Evolutionary conservation across 306 rosid species (phyloP), one percentile per base, ranked within the genome.

Genomic region (Cyclanthera cordifolia): DNA sequence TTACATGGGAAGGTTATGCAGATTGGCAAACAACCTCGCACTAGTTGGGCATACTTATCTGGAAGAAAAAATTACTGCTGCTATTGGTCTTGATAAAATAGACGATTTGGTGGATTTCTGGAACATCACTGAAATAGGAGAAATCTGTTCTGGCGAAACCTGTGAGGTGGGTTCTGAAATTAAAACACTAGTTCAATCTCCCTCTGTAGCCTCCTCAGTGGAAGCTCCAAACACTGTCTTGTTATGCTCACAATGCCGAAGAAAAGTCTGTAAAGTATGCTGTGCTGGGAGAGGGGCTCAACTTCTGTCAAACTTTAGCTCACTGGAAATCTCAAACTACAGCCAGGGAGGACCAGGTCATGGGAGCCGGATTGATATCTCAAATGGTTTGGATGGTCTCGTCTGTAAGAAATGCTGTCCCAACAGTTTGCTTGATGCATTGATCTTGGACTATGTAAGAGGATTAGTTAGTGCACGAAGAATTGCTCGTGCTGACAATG

Each of bases 261-360:
- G 84, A 78, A 90, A 85, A 78, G 96, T 78, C 61, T 94, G 99
- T 80, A 90, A 89, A 82, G 82, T 82, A 79, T 94, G 99, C 75
- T 90, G 91, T 82, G 97, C 97, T 45, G 99, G 99, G 60, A 86
- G 87, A 76, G 99, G 99, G 71, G 95, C 99, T 61, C 79, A 86
- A 79, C 86, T 94, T 64, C 87, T 94, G 70, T 53, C 74, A 25
- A 84, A 85, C 75, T 72, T 72, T 71, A 85, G 81, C 77, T 58
- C 96, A 21, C 82, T 81, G 78, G 96, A 92, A 56, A 73, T 59
- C 50, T 57, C 79, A 56, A 83, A 73, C 79, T 81, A 81, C 81
- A 84, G 81, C 83, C 89, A 83, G 73, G 80, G 85, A 73, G 88
- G 90, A 53, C 81, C 85, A 66, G 76, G 74, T 72, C 79, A 60